Evolutionary conservation across 331 rosid species (phyloP), one percentile per base, ranked within the genome.

Genomic region (Cydonia oblonga): DNA sequence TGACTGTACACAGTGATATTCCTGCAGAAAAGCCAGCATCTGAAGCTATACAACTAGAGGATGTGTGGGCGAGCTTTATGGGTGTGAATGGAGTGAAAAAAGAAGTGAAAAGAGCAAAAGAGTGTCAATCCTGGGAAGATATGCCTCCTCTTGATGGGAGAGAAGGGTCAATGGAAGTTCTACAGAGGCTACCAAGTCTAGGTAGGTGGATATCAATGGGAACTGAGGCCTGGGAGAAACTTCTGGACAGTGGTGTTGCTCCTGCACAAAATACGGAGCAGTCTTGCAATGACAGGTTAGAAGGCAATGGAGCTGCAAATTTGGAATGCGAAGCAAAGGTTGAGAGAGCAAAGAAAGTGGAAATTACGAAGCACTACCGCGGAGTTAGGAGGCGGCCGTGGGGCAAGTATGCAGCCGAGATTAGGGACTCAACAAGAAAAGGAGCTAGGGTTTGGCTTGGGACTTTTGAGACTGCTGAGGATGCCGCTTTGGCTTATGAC

Each of bases 151-250:
- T 90, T 49, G 78, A 71, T 70, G 80, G 84, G 40, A 79, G 84
- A 83, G 81, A 82, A 56, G 90, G 88, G 0, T 86, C 97, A 0
- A 46, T 70, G 84, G 88, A 86, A 72, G 75, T 82, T 72, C 89
- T 93, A 30, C 78, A 82, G 44, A 85, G 96, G 72, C 83, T 93
- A 66, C 98, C 98, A 16, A 93, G 97, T 75, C 81, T 93, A 52
- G 97, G 98, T 44, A 86, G 97, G 82, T 90, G 97, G 96, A 80
- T 86, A 49, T 93, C 98, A 51, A 93, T 93, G 95, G 98, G 98
- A 77, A 85, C 90, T 25, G 97, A 93, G 15, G 86, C 83, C 22
- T 90, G 98, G 98, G 96, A 93, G 78, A 77, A 85, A 35, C 81
- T 86, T 57, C 87, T 93, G 42, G 83, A 87, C 54, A 79, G 77